phyloP scores from a whole-genome alignment of 371 early-diverging fungal genomes.

The Mucor circinelloides region DNA sequence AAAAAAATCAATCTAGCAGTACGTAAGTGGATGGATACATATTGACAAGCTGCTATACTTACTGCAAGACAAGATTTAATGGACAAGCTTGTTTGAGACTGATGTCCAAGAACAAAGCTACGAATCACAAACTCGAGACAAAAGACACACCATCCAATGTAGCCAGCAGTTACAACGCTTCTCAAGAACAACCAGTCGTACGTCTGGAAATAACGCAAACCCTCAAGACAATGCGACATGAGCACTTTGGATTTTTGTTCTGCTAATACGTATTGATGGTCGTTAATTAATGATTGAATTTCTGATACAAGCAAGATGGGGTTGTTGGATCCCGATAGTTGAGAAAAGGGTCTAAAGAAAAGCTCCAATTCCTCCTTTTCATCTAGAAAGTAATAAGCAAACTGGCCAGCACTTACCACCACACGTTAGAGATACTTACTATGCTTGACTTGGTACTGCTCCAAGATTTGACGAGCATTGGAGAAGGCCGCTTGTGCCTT shows the following conservation, averaged over 20 bases:
- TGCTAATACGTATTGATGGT: slow-evolving; percentile 64
- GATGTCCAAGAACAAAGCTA: slow-evolving; percentile 33
- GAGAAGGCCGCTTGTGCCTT: slow-evolving; percentile 75
- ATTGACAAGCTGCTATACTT: neutral
- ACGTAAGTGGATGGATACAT: neutral
- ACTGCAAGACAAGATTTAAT: slow-evolving; percentile 7
- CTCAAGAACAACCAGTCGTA: slow-evolving; percentile 95
- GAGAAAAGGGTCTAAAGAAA: slow-evolving; percentile 75
- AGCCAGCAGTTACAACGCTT: slow-evolving; percentile 84
- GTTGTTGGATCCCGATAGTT: slow-evolving; percentile 52
- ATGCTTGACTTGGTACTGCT: slow-evolving; percentile 84
- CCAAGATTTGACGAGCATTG: slow-evolving; percentile 85
- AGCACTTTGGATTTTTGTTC: slow-evolving; percentile 62
- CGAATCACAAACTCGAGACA: slow-evolving; percentile 75
- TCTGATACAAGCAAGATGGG: slow-evolving; percentile 56
- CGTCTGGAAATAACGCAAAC: slow-evolving; percentile 93
- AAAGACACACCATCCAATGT: slow-evolving; percentile 90
- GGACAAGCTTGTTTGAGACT: neutral
- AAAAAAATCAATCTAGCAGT: slow-evolving; percentile 45
- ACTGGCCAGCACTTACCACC: neutral
- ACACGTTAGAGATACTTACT: slow-evolving; percentile 24
- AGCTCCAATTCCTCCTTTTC: slow-evolving; percentile 75
- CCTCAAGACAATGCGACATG: slow-evolving; percentile 71
- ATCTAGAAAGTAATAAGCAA: slow-evolving; percentile 37
- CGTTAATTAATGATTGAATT: slow-evolving; percentile 65